Conservation (phyloP, 1,284 basidiomycete species). For the Tranzscheliella williamsii region DNA sequence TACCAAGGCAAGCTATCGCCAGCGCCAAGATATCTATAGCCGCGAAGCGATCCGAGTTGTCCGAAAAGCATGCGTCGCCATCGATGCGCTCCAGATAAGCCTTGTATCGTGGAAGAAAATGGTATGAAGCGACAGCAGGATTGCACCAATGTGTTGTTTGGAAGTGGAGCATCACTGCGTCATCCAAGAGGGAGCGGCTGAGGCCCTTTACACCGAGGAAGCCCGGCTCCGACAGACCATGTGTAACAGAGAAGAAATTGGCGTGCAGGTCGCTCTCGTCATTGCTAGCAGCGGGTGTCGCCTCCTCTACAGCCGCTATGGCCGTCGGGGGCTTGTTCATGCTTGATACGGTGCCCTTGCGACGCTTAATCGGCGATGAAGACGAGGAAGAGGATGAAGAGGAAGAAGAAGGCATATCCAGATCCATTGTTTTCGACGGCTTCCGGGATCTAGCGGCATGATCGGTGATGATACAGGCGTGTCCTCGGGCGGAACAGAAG, state of each 20-base stretch:
- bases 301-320: too few species aligned
- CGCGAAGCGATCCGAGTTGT: constrained; percentile 9
- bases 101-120: constrained; percentile 23
- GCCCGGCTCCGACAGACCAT: too few species aligned
- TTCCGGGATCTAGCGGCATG: constrained; percentile 1
- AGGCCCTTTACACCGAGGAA: constrained; percentile 27
- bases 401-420: too few species aligned
- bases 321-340: too few species aligned
- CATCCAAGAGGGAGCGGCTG: constrained; percentile 18
- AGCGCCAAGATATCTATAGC: constrained; percentile 24
- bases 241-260: too few species aligned
- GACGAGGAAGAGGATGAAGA: too few species aligned
- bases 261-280: too few species aligned
- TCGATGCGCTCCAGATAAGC: constrained; percentile 17
- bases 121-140: constrained; percentile 14
- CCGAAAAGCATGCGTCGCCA: constrained; percentile 6
- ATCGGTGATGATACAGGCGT: constrained; percentile 32
- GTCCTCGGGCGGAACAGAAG: constrained; percentile 22
- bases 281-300: too few species aligned
- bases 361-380: too few species aligned
- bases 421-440: neutral
- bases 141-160: constrained; percentile 31
- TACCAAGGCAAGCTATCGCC: constrained; percentile 26
- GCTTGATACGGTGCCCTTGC: too few species aligned
- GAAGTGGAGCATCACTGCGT: constrained; percentile 22